These are phyloP conservation scores for Ogataea wickerhamii DNA, from an alignment of 805 yeast species.

Conservation along the genomic window DNA sequence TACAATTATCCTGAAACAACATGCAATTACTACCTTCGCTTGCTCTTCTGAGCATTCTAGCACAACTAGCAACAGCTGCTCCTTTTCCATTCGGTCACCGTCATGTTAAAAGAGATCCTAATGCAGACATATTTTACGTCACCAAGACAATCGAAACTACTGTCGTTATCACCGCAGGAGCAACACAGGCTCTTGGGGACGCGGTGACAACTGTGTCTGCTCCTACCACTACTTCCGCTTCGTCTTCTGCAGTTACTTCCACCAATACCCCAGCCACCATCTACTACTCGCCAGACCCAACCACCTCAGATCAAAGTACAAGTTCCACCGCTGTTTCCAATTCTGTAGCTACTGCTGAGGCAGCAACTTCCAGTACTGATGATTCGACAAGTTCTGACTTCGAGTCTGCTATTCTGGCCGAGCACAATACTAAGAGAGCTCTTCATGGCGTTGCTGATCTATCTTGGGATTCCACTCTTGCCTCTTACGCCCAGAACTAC, in stretches of 20 bases:
- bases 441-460: slow-evolving; percentile 49
- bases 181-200: slow-evolving; percentile 18
- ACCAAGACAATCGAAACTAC: slow-evolving; percentile 23
- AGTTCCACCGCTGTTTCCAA: slow-evolving; percentile 1
- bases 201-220: slow-evolving; percentile 7
- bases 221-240: slow-evolving; percentile 2
- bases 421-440: slow-evolving; percentile 61
- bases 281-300: neutral
- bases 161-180: slow-evolving; percentile 21
- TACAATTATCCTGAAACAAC: no score
- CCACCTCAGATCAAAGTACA: neutral
- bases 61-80: slow-evolving; percentile 22
- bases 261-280: neutral
- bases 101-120: slow-evolving; percentile 20
- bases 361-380: slow-evolving; percentile 14
- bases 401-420: slow-evolving; percentile 42
- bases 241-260: neutral
- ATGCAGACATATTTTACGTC: slow-evolving; percentile 21
- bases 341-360: slow-evolving; percentile 7
- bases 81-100: slow-evolving; percentile 18
- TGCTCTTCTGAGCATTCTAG: slow-evolving; percentile 19
- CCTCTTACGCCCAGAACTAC: slow-evolving; percentile 53
- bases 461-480: slow-evolving; percentile 54
- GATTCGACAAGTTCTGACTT: slow-evolving; percentile 21
- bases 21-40: slow-evolving; percentile 20